Percentiles rank a stretch among this genome's conserved stretches.
phyloP scores from a whole-genome alignment of 441 rosid genomes.

The Croton setiger region DNA sequence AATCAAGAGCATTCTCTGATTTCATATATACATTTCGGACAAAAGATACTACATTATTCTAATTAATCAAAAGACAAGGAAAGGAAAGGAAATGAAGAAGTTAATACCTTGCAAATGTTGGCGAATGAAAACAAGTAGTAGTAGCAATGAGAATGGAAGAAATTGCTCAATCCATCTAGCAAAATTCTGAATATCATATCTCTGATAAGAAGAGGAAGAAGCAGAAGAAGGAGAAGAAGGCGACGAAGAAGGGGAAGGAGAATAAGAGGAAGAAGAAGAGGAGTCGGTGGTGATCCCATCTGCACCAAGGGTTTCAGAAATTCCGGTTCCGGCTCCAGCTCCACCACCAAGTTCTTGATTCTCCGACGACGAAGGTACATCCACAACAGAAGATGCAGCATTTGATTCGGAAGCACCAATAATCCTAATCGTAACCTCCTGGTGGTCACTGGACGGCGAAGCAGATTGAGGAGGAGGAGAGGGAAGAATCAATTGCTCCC shows the following conservation, averaged over 20 bases:
- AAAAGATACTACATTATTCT: background rate
- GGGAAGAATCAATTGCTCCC: slow-evolving; percentile 14
- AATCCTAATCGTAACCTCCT: slow-evolving; percentile 82
- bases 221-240: background rate
- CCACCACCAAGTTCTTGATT: slow-evolving; percentile 12
- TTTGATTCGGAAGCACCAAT: slow-evolving; percentile 49
- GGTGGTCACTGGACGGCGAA: slow-evolving; percentile 22
- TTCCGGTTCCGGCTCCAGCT: background rate
- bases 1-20: background rate
- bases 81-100: background rate
- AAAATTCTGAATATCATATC: slow-evolving; percentile 65
- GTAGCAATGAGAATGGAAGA: slow-evolving; percentile 61
- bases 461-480: slow-evolving; percentile 28
- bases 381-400: slow-evolving; percentile 5
- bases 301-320: slow-evolving; percentile 7
- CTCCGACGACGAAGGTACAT: background rate
- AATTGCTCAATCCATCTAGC: slow-evolving; percentile 69
- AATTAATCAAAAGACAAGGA: background rate
- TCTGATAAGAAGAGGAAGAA: slow-evolving; percentile 42
- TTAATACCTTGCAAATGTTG: slow-evolving; percentile 62
- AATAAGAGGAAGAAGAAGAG: slow-evolving; percentile 9
- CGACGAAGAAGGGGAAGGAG: background rate
- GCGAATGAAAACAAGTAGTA: slow-evolving; percentile 62
- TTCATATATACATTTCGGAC: background rate
- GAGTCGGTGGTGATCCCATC: slow-evolving; percentile 6